Conservation (phyloP, 2,329 filamentous ascomycete species). For the Penicillium sp. region DNA sequence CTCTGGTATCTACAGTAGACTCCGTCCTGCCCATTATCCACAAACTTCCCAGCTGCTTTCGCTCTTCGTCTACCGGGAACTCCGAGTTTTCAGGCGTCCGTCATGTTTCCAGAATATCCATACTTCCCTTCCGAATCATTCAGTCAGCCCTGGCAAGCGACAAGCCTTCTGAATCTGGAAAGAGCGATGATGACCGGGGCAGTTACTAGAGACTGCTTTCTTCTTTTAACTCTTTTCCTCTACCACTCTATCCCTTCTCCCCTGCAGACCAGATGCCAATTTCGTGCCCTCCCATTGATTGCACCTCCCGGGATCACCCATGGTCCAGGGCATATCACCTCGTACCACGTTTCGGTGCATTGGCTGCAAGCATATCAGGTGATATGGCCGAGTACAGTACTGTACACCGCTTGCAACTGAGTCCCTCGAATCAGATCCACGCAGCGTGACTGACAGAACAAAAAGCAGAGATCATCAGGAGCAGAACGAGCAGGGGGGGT, state of each 20-base stretch:
- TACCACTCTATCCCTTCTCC: neutral
- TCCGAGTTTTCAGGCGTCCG: neutral
- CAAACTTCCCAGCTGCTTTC: neutral
- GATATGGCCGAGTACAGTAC: constrained; percentile 3
- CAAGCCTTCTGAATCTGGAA: neutral
- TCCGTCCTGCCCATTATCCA: neutral
- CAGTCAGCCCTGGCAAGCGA: neutral
- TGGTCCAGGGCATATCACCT: constrained; percentile 24
- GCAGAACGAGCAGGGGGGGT: neutral
- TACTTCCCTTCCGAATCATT: neutral
- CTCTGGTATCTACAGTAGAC: neutral
- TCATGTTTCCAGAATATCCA: neutral
- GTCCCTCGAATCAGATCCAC: neutral
- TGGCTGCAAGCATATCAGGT: constrained; percentile 23
- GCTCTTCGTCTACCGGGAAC: neutral
- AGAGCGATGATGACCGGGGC: neutral
- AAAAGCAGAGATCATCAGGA: neutral
- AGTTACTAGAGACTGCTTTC: too few relatives aligned
- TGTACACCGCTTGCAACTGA: neutral
- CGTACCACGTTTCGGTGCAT: constrained; percentile 31
- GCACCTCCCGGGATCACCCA: constrained; percentile 17
- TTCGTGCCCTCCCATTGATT: neutral
- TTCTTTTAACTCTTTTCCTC: neutral
- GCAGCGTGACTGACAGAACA: neutral
- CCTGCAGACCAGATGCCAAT: constrained; percentile 21